Evolutionary conservation across 306 rosid genomes (phyloP).

Genomic region (Rosa persica): DNA sequence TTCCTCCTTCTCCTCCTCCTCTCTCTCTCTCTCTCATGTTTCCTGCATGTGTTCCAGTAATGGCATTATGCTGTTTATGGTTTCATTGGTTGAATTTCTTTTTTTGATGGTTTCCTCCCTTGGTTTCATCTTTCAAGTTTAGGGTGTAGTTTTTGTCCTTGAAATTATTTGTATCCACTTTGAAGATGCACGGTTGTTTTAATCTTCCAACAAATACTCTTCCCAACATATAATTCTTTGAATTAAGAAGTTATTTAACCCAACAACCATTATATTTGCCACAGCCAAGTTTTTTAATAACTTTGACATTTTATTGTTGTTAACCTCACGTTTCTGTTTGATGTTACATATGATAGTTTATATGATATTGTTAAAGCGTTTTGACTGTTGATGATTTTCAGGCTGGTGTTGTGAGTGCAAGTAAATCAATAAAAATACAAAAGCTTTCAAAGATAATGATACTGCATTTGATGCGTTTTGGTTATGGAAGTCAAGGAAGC

Average conservation of each 20-base stretch:
- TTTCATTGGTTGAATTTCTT: not conserved
- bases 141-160: not conserved
- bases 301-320: not conserved
- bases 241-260: not conserved
- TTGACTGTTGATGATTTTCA: conserved; percentile 31
- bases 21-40: not conserved
- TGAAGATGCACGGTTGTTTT: not conserved
- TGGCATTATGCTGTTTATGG: not conserved
- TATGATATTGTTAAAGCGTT: not conserved
- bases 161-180: not conserved
- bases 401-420: conserved; percentile 83
- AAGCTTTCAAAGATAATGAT: conserved; percentile 84
- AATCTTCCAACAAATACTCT: not conserved
- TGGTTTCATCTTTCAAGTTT: not conserved
- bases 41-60: not conserved
- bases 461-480: conserved; percentile 88
- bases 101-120: not conserved
- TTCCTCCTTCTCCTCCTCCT: too few species aligned
- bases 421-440: conserved; percentile 68
- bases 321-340: not conserved
- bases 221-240: not conserved
- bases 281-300: not conserved
- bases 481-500: conserved; percentile 97
- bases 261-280: not conserved
- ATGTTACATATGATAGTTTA: not conserved